Evolutionary conservation across 1,139 yeast genomes (phyloP), one percentile per base, ranked within the genome.

Genomic region (Candida mesenterica): DNA sequence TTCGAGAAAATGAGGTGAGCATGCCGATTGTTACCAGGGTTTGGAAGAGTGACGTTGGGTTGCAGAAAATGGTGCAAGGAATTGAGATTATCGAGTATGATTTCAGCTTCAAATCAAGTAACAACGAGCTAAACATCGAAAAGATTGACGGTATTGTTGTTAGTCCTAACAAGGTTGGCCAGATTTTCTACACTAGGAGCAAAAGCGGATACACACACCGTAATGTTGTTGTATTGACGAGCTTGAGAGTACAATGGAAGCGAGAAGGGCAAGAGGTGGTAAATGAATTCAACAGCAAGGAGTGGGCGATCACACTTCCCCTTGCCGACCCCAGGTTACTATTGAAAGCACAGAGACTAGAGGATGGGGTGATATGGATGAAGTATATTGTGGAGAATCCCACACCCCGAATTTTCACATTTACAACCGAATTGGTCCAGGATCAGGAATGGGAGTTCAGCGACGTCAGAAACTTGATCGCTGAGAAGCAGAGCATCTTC

Each of bases 331-430:
- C 94, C 2, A 59, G 94, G 32, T 80, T 82, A 0, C 57, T 84
- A 24, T 65, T 80, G 3, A 37, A 34, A 6, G 47, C 45, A 10
- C 46, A 40, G 10, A 24, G 26, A 15, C 6, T 6, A 8, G 30
- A 4, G 4, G 15, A 28, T 9, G 23, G 13, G 22, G 14, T 17
- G 4, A 46, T 62, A 24, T 55, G 53, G 24, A 57, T 79, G 27
- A 62, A 54, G 9, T 85, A 77, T 50, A 68, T 72, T 35, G 52
- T 86, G 33, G 95, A 86, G 52, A 86, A 86, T 49, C 89, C 94
- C 6, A 82, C 94, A 0, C 72, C 82, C 3, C 66, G 82, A 37
- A 70, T 81, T 2, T 77, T 86, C 44, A 77, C 78, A 3, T 86
- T 84, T 52, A 67, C 83, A 5, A 70, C 82, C 0, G 59, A 68